These are phyloP conservation scores for Podila horticola DNA, from an alignment of 192 early-diverging fungal species.

Conservation along the genomic window DNA sequence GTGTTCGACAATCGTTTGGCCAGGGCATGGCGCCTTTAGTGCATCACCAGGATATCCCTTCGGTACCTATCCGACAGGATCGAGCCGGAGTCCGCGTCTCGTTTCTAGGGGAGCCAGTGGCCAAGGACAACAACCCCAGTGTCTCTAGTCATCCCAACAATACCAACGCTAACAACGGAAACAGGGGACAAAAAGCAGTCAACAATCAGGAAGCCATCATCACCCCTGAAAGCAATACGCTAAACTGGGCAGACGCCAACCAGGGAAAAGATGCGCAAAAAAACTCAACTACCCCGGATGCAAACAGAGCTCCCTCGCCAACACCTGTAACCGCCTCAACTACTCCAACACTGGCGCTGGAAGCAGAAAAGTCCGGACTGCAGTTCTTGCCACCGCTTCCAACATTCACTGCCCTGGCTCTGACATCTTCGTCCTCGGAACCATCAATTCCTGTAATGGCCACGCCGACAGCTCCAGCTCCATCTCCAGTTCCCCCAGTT, in stretches of 20 bases:
- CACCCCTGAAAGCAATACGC: background rate
- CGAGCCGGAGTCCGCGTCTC: conserved; percentile 27
- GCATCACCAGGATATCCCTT: conserved; percentile 13
- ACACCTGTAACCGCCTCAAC: background rate
- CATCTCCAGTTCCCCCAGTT: background rate
- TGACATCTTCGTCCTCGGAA: background rate
- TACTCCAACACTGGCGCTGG: background rate
- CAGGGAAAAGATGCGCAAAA: background rate
- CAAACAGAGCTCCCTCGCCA: background rate
- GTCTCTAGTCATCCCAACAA: background rate
- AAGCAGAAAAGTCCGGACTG: background rate
- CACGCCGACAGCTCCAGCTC: background rate
- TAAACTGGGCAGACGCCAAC: background rate
- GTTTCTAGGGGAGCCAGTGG: conserved; percentile 23
- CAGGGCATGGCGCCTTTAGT: conserved; percentile 26
- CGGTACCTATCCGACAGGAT: conserved; percentile 36
- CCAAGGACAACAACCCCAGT: conserved; percentile 16
- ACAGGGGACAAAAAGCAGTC: background rate
- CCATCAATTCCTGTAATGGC: background rate
- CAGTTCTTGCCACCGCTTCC: background rate
- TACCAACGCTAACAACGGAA: conserved; percentile 4
- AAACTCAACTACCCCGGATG: background rate
- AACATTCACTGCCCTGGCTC: background rate
- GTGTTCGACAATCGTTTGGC: conserved; percentile 35
- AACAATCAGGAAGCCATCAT: conserved; percentile 9